Evolutionary conservation across 345 rosid species (phyloP).

Genomic region (Physaria fendleri): DNA sequence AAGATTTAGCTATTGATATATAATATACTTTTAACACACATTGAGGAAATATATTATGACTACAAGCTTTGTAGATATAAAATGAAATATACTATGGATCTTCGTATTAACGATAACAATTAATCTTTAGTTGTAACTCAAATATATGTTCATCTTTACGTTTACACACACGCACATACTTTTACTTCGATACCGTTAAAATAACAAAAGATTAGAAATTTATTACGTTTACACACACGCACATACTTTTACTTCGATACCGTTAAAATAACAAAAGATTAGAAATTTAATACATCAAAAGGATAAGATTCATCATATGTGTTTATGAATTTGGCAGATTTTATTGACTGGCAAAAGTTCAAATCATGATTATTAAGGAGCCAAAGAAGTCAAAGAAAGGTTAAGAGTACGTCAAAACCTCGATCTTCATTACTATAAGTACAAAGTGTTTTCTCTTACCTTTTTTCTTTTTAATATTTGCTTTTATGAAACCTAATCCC

Average conservation of each 20-base stretch:
- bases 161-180: background rate
- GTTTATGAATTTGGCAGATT: conserved; percentile 25
- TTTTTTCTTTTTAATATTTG: conserved; percentile 7
- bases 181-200: background rate
- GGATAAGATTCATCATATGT: background rate
- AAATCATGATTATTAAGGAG: conserved; percentile 34
- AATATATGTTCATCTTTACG: no score
- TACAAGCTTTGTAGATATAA: background rate
- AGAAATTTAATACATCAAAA: background rate
- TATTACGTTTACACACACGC: background rate
- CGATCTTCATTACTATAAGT: conserved; percentile 26
- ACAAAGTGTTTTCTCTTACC: conserved; percentile 22
- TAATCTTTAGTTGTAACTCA: background rate
- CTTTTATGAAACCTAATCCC: conserved; percentile 7
- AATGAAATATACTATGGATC: background rate
- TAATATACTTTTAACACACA: background rate
- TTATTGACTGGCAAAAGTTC: conserved; percentile 37
- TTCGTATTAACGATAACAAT: background rate
- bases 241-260: background rate
- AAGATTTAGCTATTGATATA: conserved; percentile 10
- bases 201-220: background rate
- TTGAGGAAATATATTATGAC: background rate
- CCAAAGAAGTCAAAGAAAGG: conserved; percentile 29
- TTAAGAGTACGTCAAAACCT: conserved; percentile 34
- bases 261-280: background rate